Conservation (phyloP, 169 alveolate genomes). For the Theileria parva region DNA sequence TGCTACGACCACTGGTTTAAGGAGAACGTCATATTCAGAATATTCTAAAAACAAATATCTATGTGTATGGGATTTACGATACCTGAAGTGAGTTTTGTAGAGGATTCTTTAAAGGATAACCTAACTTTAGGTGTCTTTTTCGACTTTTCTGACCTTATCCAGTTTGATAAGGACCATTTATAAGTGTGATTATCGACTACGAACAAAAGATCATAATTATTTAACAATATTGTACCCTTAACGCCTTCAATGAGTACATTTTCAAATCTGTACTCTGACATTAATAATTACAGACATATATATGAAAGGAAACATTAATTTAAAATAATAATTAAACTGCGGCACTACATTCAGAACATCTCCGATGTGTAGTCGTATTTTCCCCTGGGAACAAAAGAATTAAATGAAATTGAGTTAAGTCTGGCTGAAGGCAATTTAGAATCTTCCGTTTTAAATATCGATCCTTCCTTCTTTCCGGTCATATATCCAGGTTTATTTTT, state of each 20-base stretch:
- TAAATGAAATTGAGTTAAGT: conserved; percentile 16
- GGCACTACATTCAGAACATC: conserved; percentile 47
- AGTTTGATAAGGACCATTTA: conserved; percentile 69
- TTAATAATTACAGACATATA: neutral
- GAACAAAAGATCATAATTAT: conserved; percentile 41
- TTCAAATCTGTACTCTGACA: neutral
- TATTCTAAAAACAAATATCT: conserved; percentile 6
- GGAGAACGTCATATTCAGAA: conserved; percentile 24
- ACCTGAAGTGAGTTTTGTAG: conserved; percentile 41
- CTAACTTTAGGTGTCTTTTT: conserved; percentile 74
- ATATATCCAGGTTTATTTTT: conserved; percentile 63
- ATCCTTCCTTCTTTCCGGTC: conserved; percentile 66
- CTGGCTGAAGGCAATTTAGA: neutral
- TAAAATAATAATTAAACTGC: neutral
- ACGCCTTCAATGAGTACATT: conserved; percentile 44
- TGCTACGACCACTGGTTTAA: conserved; percentile 55
- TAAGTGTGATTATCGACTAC: neutral
- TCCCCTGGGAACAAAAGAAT: conserved; percentile 46
- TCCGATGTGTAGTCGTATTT: conserved; percentile 56
- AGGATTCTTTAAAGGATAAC: conserved; percentile 66
- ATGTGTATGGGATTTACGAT: neutral
- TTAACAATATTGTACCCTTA: conserved; percentile 29
- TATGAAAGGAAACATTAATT: conserved; percentile 19
- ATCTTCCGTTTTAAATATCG: conserved; percentile 52
- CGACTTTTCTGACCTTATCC: conserved; percentile 75